Evolutionary conservation across 306 rosid species (phyloP).

Genomic region (Cercis canadensis): DNA sequence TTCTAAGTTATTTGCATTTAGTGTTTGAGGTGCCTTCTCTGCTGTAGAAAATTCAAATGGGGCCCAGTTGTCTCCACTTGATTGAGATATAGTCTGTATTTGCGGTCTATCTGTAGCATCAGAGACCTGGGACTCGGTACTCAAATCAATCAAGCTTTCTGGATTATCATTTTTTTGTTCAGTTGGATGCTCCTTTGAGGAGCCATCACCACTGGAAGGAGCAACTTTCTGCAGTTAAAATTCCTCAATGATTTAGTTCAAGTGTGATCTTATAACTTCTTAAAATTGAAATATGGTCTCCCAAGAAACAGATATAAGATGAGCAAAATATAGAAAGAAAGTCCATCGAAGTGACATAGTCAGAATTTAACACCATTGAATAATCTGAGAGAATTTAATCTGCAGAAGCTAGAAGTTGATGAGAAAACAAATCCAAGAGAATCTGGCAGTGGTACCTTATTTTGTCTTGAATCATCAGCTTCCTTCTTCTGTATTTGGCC

Average conservation of each 20-base stretch:
- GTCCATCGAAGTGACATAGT: too few relatives aligned
- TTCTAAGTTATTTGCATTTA: slow-evolving; percentile 44
- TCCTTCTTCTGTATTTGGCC: slow-evolving; percentile 41
- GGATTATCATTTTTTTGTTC: slow-evolving; percentile 31
- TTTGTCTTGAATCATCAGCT: slow-evolving; percentile 37
- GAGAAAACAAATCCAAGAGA: slow-evolving; percentile 9
- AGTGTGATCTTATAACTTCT: background rate
- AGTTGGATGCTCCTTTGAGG: slow-evolving; percentile 35
- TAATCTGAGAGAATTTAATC: background rate
- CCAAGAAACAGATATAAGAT: background rate
- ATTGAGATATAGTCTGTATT: slow-evolving; percentile 42
- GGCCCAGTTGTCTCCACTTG: slow-evolving; percentile 55
- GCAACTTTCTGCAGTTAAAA: slow-evolving; percentile 40
- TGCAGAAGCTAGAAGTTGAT: background rate
- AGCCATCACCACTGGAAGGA: slow-evolving; percentile 36
- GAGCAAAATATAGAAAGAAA: background rate
- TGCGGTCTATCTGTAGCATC: slow-evolving; percentile 39
- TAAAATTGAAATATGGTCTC: background rate
- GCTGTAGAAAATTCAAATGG: slow-evolving; percentile 42
- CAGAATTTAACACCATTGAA: too few relatives aligned
- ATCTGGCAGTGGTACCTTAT: slow-evolving; percentile 37
- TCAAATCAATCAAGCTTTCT: slow-evolving; percentile 52
- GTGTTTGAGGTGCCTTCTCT: slow-evolving; percentile 40
- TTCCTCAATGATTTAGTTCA: slow-evolving; percentile 22
- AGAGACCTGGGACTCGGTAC: slow-evolving; percentile 39